Evolutionary conservation across 1,284 basidiomycete genomes (phyloP), one percentile per base, ranked within the genome.

Genomic region (Leccinum pachyderme): DNA sequence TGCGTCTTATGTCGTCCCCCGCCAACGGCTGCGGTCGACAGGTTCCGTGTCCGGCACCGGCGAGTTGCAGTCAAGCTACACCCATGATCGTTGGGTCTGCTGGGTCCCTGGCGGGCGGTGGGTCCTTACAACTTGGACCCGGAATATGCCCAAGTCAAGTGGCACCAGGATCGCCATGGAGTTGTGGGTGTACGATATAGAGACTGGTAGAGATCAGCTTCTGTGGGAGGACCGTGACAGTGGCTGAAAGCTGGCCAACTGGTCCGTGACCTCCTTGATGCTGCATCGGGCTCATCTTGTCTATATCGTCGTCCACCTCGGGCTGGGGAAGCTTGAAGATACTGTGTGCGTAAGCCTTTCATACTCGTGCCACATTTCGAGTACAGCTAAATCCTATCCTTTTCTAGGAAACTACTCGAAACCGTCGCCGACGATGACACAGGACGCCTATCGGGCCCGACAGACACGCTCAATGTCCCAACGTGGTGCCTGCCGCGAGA

Each of bases 91-190:
- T 59, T 61, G 8, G n/a, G 53, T 51, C 15, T 53, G 35, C 7
- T 64, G 63, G 60, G 49, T 64, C n/a, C 5, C 48, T 3, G 37
- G 37, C 8, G 64, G 63, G 28, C 7, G 63, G 44, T 64, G 63
- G 63, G 2, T 64, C 52, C 44, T 39, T n/a, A 22, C 37, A 7
- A 18, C 37, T 22, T 18, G 45, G 55, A 63, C 53, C 41, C 61
- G 45, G 51, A 28, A 29, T 4, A 63, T 56, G 57, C 13, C 5
- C 24, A 44, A 5, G 13, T 7, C 9, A 39, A 11, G 18, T 22
- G 3, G 12, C 37, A 9, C 37, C 18, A 39, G 11, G 11, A 22
- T 4, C 52, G 15, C n/a, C 18, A 47, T 31, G 25, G 50, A 53
- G 6, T 50, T 67, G 2, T 9, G 39, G 5, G 46, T 18, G 18